Base-by-base conservation (phyloP, 768 basidiomycete genomes). In the Auriscalpium microsporum region DNA sequence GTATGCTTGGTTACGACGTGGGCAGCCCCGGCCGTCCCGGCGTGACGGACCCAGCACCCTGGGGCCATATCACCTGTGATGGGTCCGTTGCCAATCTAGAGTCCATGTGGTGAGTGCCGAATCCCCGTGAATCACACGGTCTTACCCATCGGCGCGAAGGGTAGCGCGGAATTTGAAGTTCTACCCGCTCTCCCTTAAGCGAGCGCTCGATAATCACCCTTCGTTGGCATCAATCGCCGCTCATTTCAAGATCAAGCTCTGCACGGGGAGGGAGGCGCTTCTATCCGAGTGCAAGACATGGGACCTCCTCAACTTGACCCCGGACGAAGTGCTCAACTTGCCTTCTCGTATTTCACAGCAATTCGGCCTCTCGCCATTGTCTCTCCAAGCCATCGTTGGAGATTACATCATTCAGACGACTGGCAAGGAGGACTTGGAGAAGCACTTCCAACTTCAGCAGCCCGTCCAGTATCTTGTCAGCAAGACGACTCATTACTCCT, bases 21-120 rank as follows among this genome's bases (percentile, higher is more conserved):
- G 45, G 58, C 13, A 48, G 36, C 19, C 49, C 50, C 10, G 23
- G 16, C 2, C 19, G 56, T 35, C 53, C 53, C 45, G 17, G 16
- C 42, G 35, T 8, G 11, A 37, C 37, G 19, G 45, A 42, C 8
- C 61, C 59, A 16, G 50, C 45, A 9, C 45, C 58, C 14, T 77
- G 75, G 75, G 76, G 76, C 0, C 76, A 78, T 58, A 69, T 78
- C 47, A 67, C 75, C 9, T 70, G 66, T 40, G 76, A 67, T 45
- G 77, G 77, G 3, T 68, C 75, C 10, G 66, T 78, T 8, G 77
- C 77, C 4, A 78, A 78, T 56, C 47, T 77, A 53, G 77, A 78
- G 60, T 73, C 77, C 14, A 72, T 76, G 55, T 77, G 75, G 75
- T 71, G 47, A 56, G 53, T 55, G 16, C 28, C 11, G 8, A 11